A percentile compares a stretch with the other conserved stretches of the same genome.
phyloP scores from a whole-genome alignment of 192 early-diverging fungal species.

The Geosiphon pyriformis region DNA sequence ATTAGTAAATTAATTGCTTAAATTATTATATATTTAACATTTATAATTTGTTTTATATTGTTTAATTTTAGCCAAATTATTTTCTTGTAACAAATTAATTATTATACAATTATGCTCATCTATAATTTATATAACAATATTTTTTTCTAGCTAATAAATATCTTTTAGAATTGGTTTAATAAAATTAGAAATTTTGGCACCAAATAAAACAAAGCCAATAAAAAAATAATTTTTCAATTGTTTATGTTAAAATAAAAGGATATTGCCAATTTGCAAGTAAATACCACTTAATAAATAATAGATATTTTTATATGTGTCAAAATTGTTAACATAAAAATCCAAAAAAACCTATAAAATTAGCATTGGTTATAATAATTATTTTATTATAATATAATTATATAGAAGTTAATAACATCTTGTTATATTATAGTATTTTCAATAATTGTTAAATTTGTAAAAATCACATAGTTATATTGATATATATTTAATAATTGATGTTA shows the following conservation, averaged over 20 bases:
- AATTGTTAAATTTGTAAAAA: background rate
- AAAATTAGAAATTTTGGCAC: background rate
- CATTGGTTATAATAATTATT: background rate
- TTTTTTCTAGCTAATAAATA: background rate
- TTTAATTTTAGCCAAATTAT: too few relatives aligned
- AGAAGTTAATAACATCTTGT: background rate
- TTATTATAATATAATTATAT: constrained; percentile 1
- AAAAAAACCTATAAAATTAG: background rate
- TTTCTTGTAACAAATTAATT: too few relatives aligned
- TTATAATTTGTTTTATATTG: too few relatives aligned
- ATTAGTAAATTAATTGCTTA: constrained; percentile 3
- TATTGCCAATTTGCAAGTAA: constrained; percentile 8
- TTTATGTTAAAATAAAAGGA: background rate
- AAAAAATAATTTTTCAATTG: constrained; percentile 3
- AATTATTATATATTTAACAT: too few relatives aligned
- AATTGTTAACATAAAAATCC: constrained; percentile 5
- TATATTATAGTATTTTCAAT: constrained; percentile 4
- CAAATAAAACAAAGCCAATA: constrained; percentile 1
- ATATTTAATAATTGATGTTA: background rate
- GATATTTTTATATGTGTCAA: background rate
- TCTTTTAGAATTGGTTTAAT: constrained; percentile 2
- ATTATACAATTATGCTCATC: too few relatives aligned
- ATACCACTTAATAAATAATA: constrained; percentile 1
- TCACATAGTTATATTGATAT: background rate
- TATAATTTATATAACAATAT: background rate